Conservation (phyloP, 2,329 filamentous ascomycete species). For the Akanthomyces dipterigenus region DNA sequence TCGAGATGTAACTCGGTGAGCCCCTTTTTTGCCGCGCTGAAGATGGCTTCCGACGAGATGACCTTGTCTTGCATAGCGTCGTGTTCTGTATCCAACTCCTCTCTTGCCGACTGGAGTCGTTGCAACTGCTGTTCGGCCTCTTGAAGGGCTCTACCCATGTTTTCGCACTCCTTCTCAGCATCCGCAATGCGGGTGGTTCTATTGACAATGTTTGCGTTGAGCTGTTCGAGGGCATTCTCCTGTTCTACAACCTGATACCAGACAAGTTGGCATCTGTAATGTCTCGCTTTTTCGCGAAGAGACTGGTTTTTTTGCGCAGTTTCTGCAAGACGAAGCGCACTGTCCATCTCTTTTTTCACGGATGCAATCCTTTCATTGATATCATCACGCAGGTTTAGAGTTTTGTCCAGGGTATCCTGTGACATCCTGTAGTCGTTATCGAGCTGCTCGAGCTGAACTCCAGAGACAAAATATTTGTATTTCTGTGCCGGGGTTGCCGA, state of each 20-base stretch:
- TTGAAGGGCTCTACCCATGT: conserved; percentile 44
- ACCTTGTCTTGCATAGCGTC: conserved; percentile 37
- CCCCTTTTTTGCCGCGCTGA: conserved; percentile 46
- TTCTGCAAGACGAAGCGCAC: conserved; percentile 58
- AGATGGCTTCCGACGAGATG: conserved; percentile 41
- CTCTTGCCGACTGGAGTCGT: conserved; percentile 31
- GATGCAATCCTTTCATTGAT: conserved; percentile 26
- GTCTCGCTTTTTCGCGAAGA: conserved; percentile 53
- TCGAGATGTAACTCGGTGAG: conserved; percentile 51
- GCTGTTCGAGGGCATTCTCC: conserved; percentile 47
- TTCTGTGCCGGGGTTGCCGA: conserved; percentile 75
- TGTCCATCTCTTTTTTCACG: conserved; percentile 41
- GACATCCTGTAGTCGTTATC: conserved; percentile 87
- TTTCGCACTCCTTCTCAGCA: conserved; percentile 23
- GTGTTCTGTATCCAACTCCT: conserved; percentile 39
- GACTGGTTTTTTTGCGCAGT: conserved; percentile 59
- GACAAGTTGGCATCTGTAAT: conserved; percentile 61
- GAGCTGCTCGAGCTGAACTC: conserved; percentile 86
- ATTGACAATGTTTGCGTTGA: conserved; percentile 22
- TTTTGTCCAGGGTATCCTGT: conserved; percentile 69
- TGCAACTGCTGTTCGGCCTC: conserved; percentile 38
- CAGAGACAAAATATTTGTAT: conserved; percentile 94
- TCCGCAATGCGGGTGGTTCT: conserved; percentile 22
- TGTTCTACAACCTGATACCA: conserved; percentile 82
- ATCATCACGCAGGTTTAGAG: conserved; percentile 30